phyloP scores from a whole-genome alignment of 148 eudicot genomes.

The Camellia lanceoleosa region DNA sequence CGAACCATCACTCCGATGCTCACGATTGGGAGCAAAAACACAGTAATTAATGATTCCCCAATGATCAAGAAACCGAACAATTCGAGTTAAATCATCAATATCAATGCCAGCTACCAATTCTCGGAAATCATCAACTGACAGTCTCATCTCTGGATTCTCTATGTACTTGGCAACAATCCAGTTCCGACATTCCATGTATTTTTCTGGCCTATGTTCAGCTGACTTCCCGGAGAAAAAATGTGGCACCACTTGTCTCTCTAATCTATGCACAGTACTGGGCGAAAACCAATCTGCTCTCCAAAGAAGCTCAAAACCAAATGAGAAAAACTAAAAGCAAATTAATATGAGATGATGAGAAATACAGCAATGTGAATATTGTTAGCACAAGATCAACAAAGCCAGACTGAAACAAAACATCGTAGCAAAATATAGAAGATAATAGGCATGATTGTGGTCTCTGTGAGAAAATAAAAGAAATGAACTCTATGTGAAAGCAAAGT shows the following conservation, averaged over 20 bases:
- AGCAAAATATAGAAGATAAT: no score
- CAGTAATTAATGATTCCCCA: constrained; percentile 94
- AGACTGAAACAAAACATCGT: background rate
- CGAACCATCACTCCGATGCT: constrained; percentile 42
- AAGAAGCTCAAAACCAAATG: constrained; percentile 5
- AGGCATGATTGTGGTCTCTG: no score
- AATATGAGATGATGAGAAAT: background rate
- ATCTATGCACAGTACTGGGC: constrained; percentile 68
- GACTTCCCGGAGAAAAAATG: constrained; percentile 87
- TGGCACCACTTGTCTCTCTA: constrained; percentile 91
- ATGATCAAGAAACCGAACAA: constrained; percentile 86
- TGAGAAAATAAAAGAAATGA: no score
- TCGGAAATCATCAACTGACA: constrained; percentile 61
- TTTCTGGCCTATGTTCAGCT: constrained; percentile 65
- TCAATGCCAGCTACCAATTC: constrained; percentile 50
- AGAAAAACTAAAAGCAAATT: constrained; percentile 6
- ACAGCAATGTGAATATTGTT: background rate
- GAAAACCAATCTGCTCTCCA: constrained; percentile 82
- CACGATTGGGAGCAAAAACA: constrained; percentile 45
- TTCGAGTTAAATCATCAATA: constrained; percentile 61
- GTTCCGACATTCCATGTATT: constrained; percentile 81
- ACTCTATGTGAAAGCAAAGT: no score
- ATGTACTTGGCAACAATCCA: constrained; percentile 66
- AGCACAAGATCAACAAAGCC: background rate
- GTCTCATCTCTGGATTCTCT: constrained; percentile 66